These are phyloP conservation scores for Kazachstania taianensis DNA, from an alignment of 805 yeast genomes.

Conservation along the genomic window DNA sequence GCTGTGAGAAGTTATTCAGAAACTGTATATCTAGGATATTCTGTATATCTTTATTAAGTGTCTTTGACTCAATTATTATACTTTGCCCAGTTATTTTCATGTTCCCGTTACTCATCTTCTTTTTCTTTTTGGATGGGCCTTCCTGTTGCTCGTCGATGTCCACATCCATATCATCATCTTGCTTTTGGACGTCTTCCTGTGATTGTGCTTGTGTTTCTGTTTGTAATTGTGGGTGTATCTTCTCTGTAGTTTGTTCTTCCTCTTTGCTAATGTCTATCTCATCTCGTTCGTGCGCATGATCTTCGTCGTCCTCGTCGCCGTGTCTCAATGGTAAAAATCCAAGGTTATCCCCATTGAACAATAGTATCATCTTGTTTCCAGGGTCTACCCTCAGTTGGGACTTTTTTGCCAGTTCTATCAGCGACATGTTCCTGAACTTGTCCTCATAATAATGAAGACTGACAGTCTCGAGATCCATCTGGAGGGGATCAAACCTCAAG, in stretches of 20 bases:
- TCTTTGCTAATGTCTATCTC: no score
- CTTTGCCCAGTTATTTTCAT: constrained; percentile 30
- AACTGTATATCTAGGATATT: constrained; percentile 66
- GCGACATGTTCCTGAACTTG: constrained; percentile 41
- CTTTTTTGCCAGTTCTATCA: constrained; percentile 23
- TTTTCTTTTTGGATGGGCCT: constrained; percentile 6
- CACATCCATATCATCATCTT: constrained; percentile 6
- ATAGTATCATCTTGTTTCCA: constrained; percentile 41
- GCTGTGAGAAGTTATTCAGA: constrained; percentile 65
- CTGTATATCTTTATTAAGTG: constrained; percentile 45
- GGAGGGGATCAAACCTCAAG: constrained; percentile 53
- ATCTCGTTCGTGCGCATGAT: no score
- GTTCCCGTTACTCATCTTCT: constrained; percentile 6
- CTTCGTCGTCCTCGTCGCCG: constrained; percentile 36
- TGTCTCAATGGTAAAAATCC: constrained; percentile 52
- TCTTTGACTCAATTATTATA: constrained; percentile 45
- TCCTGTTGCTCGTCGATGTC: constrained; percentile 27
- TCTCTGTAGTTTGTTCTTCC: no score
- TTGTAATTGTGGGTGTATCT: no score
- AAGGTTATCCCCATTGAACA: constrained; percentile 56
- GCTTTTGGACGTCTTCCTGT: constrained; percentile 2
- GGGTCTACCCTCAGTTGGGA: constrained; percentile 56
- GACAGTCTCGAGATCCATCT: constrained; percentile 51
- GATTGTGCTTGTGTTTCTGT: no score
- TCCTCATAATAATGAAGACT: constrained; percentile 84